Conservation (phyloP, 2,329 filamentous ascomycete genomes). For the Verruconis gallopava region DNA sequence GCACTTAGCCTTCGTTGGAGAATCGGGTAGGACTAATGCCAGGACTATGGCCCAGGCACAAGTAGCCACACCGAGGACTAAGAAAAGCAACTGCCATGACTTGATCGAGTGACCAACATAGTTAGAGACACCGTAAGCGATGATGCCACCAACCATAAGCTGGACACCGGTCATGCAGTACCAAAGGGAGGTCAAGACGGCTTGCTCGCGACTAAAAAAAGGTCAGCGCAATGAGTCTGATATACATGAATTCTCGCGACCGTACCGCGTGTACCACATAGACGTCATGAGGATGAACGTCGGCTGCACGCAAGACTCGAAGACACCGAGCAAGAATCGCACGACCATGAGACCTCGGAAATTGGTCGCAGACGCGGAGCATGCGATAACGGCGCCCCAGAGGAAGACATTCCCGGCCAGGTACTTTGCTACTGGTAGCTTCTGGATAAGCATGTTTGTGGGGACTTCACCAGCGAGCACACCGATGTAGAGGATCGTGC, state of each 20-base stretch:
- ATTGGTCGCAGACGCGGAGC: slow-evolving; percentile 47
- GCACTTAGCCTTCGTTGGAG: slow-evolving; percentile 18
- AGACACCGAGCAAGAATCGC: slow-evolving; percentile 54
- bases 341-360: slow-evolving; percentile 48
- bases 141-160: slow-evolving; percentile 63
- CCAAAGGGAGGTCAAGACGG: slow-evolving; percentile 54
- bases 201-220: slow-evolving; percentile 42
- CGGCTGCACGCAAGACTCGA: slow-evolving; percentile 57
- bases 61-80: slow-evolving; percentile 17
- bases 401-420: slow-evolving; percentile 49
- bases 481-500: slow-evolving; percentile 61
- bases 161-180: slow-evolving; percentile 64
- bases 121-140: slow-evolving; percentile 53
- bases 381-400: slow-evolving; percentile 49
- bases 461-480: slow-evolving; percentile 63
- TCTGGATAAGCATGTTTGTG: slow-evolving; percentile 50
- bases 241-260: not conserved
- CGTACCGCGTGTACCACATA: slow-evolving; percentile 53
- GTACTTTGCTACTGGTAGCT: slow-evolving; percentile 55
- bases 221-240: not conserved
- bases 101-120: slow-evolving; percentile 14
- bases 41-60: slow-evolving; percentile 12
- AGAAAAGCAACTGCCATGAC: slow-evolving; percentile 36
- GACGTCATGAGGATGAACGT: slow-evolving; percentile 50
- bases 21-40: slow-evolving; percentile 10